Conservation (phyloP, 2,329 filamentous ascomycete genomes). For the Herpomyces periplanetae region DNA sequence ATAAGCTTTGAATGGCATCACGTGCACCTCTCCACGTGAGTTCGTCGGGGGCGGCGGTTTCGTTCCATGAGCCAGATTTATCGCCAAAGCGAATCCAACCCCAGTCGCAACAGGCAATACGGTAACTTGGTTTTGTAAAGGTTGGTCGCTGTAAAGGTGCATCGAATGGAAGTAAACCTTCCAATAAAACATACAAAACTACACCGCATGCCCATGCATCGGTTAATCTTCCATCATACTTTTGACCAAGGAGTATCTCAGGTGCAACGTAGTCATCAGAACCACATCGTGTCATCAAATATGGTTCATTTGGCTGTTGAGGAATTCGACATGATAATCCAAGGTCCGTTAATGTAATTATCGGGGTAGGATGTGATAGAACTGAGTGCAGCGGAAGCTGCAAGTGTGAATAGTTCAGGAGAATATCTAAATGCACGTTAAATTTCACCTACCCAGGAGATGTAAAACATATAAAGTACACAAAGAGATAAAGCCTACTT, state of each 20-base stretch:
- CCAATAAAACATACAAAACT: constrained; percentile 60
- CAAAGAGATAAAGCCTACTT: constrained; percentile 18
- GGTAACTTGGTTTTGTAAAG: constrained; percentile 39
- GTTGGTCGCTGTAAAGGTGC: constrained; percentile 35
- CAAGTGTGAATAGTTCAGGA: constrained; percentile 54
- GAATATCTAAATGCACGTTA: too few relatives aligned
- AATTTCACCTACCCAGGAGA: too few relatives aligned
- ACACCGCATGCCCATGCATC: constrained; percentile 91
- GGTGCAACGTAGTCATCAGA: constrained; percentile 91
- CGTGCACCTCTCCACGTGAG: too few relatives aligned
- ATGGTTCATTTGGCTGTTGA: constrained; percentile 28
- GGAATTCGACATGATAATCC: constrained; percentile 56
- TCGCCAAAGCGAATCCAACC: constrained; percentile 58
- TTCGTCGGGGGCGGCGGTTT: too few relatives aligned
- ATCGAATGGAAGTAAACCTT: constrained; percentile 73
- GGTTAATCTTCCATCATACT: constrained; percentile 62
- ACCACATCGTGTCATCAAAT: constrained; percentile 69
- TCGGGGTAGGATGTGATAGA: constrained; percentile 26
- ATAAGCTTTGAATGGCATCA: too few relatives aligned
- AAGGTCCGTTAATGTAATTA: constrained; percentile 62
- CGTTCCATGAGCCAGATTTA: constrained; percentile 52
- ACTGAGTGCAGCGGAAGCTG: constrained; percentile 22
- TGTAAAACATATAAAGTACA: too few relatives aligned
- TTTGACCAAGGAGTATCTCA: constrained; percentile 73
- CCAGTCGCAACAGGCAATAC: constrained; percentile 89